Evolutionary conservation across 2,329 filamentous ascomycete genomes (phyloP).

Genomic region (Periconia digitata): DNA sequence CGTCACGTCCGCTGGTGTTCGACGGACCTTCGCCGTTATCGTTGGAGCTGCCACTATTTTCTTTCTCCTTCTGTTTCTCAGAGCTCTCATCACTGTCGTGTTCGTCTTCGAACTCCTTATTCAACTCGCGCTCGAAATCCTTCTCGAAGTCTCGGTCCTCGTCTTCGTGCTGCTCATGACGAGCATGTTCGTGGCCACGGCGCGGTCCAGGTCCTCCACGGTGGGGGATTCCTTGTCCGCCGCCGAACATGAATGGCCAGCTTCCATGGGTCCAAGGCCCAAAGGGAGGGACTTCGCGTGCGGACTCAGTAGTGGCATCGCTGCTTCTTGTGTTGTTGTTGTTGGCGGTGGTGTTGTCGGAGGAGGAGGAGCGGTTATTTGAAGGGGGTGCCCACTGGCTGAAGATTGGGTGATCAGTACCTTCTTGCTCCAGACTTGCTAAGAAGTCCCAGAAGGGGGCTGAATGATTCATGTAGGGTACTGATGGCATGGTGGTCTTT

Average conservation of each 20-base stretch:
- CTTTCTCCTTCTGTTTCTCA: conserved; percentile 15
- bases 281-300: conserved; percentile 25
- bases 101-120: conserved; percentile 24
- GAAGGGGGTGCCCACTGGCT: conserved; percentile 28
- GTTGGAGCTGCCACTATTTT: conserved; percentile 11
- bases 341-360: neutral
- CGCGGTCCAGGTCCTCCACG: conserved; percentile 26
- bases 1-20: conserved; percentile 24
- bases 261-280: conserved; percentile 39
- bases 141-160: conserved; percentile 11
- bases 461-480: conserved; percentile 56
- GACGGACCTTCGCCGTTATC: conserved; percentile 34
- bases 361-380: conserved; percentile 4
- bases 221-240: conserved; percentile 27
- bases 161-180: conserved; percentile 2
- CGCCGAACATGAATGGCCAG: conserved; percentile 24
- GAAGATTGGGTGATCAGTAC: conserved; percentile 49
- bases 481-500: conserved; percentile 59
- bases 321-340: too few relatives aligned
- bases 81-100: conserved; percentile 17
- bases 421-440: conserved; percentile 52
- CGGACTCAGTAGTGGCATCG: too few relatives aligned
- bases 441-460: conserved; percentile 61
- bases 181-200: neutral
- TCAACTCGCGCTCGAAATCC: conserved; percentile 8